phyloP scores from a whole-genome alignment of 1,139 yeast genomes.

The Lodderomyces elongisporus region DNA sequence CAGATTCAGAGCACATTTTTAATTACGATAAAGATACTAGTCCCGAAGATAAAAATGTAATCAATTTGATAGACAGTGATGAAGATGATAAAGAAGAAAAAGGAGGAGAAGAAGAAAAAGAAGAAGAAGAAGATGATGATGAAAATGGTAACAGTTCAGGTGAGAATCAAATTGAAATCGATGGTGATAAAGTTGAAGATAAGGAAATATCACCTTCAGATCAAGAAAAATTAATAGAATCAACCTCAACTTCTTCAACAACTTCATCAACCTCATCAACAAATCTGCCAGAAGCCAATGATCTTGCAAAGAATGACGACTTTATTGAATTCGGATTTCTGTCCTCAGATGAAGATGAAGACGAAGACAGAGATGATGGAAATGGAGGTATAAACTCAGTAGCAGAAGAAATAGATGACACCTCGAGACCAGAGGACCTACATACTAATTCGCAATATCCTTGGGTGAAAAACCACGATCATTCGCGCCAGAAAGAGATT shows the following conservation, averaged over 20 bases:
- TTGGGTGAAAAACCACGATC: slow-evolving; percentile 76
- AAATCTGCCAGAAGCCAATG: no score
- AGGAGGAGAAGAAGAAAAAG: slow-evolving; percentile 13
- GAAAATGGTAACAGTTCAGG: no score
- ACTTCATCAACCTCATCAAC: no score
- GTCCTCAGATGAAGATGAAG: slow-evolving; percentile 20
- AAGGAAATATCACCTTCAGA: not conserved
- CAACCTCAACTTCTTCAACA: no score
- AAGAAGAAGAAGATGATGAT: slow-evolving; percentile 22
- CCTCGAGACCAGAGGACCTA: not conserved
- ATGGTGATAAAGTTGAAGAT: slow-evolving; percentile 20
- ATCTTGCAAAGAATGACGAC: slow-evolving; percentile 48
- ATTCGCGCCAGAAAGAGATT: slow-evolving; percentile 66
- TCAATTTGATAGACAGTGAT: no score
- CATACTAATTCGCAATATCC: slow-evolving; percentile 47
- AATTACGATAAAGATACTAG: slow-evolving; percentile 18
- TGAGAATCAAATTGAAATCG: no score
- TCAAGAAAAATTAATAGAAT: no score
- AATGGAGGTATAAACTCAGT: slow-evolving; percentile 5
- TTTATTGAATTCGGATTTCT: slow-evolving; percentile 59
- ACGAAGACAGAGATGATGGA: slow-evolving; percentile 16
- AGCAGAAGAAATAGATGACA: slow-evolving; percentile 16
- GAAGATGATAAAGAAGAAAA: no score
- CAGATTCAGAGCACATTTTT: slow-evolving; percentile 19
- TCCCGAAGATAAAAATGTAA: no score